Conservation (phyloP, 2,329 filamentous ascomycete species). For the Diaporthe citrichinensis region DNA sequence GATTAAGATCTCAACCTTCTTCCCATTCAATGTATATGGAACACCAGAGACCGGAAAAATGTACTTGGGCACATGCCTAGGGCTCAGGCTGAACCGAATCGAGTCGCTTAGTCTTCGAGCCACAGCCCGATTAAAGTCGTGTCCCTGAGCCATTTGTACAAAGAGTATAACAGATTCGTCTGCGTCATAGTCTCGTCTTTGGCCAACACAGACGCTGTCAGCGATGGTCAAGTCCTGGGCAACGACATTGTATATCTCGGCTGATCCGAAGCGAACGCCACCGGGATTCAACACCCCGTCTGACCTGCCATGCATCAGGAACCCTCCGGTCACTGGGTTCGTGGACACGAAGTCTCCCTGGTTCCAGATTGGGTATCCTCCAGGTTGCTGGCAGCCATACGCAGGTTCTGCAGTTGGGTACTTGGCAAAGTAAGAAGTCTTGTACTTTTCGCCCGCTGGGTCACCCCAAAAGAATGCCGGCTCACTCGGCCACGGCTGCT, state of each 20-base stretch:
- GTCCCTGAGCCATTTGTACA: constrained; percentile 42
- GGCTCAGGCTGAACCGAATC: constrained; percentile 47
- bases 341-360: constrained; percentile 62
- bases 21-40: constrained; percentile 61
- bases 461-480: constrained; percentile 62
- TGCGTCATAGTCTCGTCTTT: constrained; percentile 39
- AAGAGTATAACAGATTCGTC: constrained; percentile 47
- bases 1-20: constrained; percentile 61
- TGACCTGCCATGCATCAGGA: constrained; percentile 59
- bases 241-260: constrained; percentile 63
- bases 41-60: constrained; percentile 55
- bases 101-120: constrained; percentile 45
- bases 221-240: constrained; percentile 54
- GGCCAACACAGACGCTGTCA: constrained; percentile 45
- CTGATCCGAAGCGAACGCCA: constrained; percentile 61
- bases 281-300: constrained; percentile 63
- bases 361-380: constrained; percentile 54
- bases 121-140: constrained; percentile 39
- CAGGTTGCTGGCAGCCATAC: constrained; percentile 51
- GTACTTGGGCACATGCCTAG: constrained; percentile 58
- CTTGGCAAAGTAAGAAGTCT: constrained; percentile 60
- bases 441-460: constrained; percentile 55
- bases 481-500: constrained; percentile 61
- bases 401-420: constrained; percentile 58
- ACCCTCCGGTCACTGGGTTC: constrained; percentile 57